Base-by-base conservation (phyloP, 371 early-diverging fungal species). In the Syncephalastrum monosporum region DNA sequence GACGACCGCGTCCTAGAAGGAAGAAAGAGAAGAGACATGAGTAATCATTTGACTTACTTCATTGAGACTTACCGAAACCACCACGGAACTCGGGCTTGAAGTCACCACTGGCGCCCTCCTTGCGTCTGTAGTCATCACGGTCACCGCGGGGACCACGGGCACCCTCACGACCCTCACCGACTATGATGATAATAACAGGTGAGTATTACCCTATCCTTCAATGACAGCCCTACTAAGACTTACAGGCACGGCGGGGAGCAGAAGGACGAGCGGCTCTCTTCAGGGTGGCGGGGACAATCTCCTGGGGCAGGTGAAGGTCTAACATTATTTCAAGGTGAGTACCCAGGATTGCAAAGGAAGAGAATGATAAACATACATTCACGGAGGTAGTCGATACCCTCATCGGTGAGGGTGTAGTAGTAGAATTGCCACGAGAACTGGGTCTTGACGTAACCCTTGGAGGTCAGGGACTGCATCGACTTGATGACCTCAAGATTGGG, bases 381-480 rank as follows among this genome's bases (percentile, higher is more conserved):
- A 76, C 98, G 92, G 66, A 97, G 87, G 84, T 95, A 96, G 74
- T 91, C 93, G 68, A 97, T 95, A 81, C 98, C 98, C 79, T 90
- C 91, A 77, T 94, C 90, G 75, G 97, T 97, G 71, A 99, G 84
- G 77, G 89, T 92, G 86, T 97, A 98, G 91, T 99, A 99, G 84
- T 92, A 98, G 88, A 93, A 93, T 74, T 96, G 97, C 99, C 99
- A 99, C 69, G 94, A 94, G 92, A 99, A 99, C 75, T 89, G 91
- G 67, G 91, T 92, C 83, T 88, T 93, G 81, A 98, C 97, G 61
- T 77, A 90, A 68, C 94, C 96, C 72, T 88, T 90, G 67, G 98
- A 98, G 76, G 86, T 82, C 75, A 98, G 86, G 59, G 94, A 95
- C 86, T 96, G 97, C 71, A 97, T 85, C 59, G 96, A 91, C 90